Percentiles rank a stretch among this genome's conserved stretches.
Evolutionary conservation across 169 alveolate genomes (phyloP).

Genomic region (Perkinsus olseni): DNA sequence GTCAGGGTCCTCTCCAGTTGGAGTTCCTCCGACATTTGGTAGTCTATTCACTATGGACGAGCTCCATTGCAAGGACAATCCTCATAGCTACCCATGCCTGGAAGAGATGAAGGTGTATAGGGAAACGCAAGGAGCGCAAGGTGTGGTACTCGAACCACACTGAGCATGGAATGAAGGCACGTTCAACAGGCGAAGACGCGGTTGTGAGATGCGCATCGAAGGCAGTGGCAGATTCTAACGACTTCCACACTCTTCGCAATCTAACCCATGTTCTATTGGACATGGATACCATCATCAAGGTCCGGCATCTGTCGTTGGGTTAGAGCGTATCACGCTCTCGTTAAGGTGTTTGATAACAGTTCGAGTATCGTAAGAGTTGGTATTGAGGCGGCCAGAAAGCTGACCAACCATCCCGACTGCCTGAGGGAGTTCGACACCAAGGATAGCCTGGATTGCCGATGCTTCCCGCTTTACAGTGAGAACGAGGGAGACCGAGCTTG

Average conservation of each 20-base stretch:
- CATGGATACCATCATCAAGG: neutral
- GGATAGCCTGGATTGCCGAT: neutral
- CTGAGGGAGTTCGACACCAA: neutral
- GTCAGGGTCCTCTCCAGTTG: too few relatives aligned
- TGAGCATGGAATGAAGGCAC: too few relatives aligned
- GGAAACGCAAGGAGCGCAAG: neutral
- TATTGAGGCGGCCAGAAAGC: neutral
- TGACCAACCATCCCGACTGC: neutral
- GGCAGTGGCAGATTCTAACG: neutral
- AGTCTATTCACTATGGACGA: neutral
- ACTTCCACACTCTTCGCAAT: neutral
- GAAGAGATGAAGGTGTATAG: neutral
- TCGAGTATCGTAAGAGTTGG: neutral
- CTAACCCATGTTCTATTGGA: neutral
- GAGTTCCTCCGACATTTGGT: too few relatives aligned
- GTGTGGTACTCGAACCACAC: too few relatives aligned
- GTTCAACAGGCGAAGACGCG: neutral
- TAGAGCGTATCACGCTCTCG: neutral
- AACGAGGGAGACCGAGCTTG: neutral
- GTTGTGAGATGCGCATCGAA: neutral
- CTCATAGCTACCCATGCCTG: neutral
- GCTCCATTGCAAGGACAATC: neutral
- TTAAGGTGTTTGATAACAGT: neutral
- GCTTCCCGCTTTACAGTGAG: neutral
- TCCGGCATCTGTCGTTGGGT: neutral